Evolutionary conservation across 2,329 filamentous ascomycete species (phyloP), one percentile per base, ranked within the genome.

Genomic region (Allantophomopsis lycopodina): DNA sequence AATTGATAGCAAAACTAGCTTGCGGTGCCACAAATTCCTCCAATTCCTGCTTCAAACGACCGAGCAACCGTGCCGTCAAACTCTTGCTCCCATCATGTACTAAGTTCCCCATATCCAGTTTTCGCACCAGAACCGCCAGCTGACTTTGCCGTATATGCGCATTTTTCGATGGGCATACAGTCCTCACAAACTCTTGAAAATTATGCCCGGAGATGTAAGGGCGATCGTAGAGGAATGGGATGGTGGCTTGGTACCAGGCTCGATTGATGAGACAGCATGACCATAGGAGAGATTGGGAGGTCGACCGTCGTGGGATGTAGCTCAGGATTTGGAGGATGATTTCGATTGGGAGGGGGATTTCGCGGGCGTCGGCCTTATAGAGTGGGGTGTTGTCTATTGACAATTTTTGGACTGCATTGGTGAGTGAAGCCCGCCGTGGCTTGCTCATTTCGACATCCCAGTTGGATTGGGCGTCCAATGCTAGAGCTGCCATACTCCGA

Each of bases 81-180:
- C 49, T 54, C 33, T 44, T 44, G 32, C 49, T 53, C 3, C 47
- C 42, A 39, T 56, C 53, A 23, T 58, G 55, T 7, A 55, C 55
- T 10, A 58, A 42, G 13, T 45, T 45, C 14, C 50, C 51, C 55
- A 58, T 57, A 38, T 57, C 54, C 7, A 58, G 49, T 12, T 41
- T 38, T 17, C 43, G 48, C 8, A 58, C 55, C 10, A 57, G 40
- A 2, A 46, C 36, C 1, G 54, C 47, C 5, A 58, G 45, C 2
- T 53, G 40, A 7, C 50, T 52, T 33, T 47, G 46, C 15, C 49
- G 49, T n/a, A 57, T 53, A 31, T 56, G 52, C 2, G 55, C 55
- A 45, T 57, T 57, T 40, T 56, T 56, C 21, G 55, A 56, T 11
- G 55, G 55, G 41, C 55, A 58, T 7, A 58, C 45, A 3, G 55